Base-by-base conservation (phyloP, 2,329 filamentous ascomycete species). In the Aspergillus alliaceus region DNA sequence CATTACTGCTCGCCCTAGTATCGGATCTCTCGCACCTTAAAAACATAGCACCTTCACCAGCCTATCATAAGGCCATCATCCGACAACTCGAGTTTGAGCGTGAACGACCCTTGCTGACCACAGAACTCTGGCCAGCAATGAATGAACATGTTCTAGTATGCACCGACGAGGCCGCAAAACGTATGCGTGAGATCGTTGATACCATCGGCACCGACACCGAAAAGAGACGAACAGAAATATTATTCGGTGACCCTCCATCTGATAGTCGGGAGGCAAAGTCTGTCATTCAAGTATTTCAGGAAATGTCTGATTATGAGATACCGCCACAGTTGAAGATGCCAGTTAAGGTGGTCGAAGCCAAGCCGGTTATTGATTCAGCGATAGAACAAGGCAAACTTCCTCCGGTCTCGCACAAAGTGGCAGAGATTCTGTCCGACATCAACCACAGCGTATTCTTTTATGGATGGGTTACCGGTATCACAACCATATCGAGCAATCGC, bases 401-500 rank as follows among this genome's bases (percentile, higher is more conserved):
- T 22, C 59, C 68, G 14, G 76, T 83, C 12, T 73, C 68, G 49
- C 68, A 65, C 39, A 75, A 66, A 62, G 80, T 80, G 52, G 77
- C 68, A 5, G 64, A 76, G 8, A 75, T 78, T 6, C 75, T 90
- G 51, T 86, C 83, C 0, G 73, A 79, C 12, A 85, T 90, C 56
- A 91, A 90, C 65, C 75, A 80, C 53, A 86, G 87, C 20, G 88
- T 91, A 8, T 90, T 92, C 67, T 77, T 89, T 52, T 86, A 86
- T 66, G 89, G 89, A 15, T 93, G 90, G 90, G 79, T 80, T 9
- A 74, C 77, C 8, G 77, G 81, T 0, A 68, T 83, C 25, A 89
- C 87, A 1, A 92, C 89, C 0, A 74, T 93, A 51, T 90, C 88
- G 3, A 88, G 86, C 59, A 92, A 93, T 68, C 81, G 84, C 22